Base-by-base conservation (phyloP, 176 grass and related monocot species). In the Phoenix roebelenii region DNA sequence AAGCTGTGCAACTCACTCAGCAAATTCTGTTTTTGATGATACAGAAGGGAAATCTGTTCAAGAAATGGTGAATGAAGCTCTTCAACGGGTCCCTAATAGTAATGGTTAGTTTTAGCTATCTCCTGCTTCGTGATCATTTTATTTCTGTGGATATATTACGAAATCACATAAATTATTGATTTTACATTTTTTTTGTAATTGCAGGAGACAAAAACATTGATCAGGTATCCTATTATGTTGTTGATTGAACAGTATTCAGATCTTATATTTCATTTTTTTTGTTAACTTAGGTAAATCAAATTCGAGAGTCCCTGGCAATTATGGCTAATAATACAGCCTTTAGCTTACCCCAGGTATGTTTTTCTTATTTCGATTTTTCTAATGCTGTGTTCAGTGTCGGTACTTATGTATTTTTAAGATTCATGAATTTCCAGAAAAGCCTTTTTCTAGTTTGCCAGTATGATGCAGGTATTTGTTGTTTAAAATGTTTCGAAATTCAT, bases 31-130 rank as follows among this genome's bases (percentile, higher is more conserved):
- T 29, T 69, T 79, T 62, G 52, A 60, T 80, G 24, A 20, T 48
- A 20, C 78, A 96, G 92, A 96, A 82, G 92, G 92, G 39, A 96
- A 96, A 82, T 96, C 83, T 74, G 92, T 90, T 61, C 87, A 96
- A 61, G 58, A 90, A 78, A 96, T 90, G 92, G 83, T 96, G 54
- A 66, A 96, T 57, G 86, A 96, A 88, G 87, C 92, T 62, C 83
- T 96, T 15, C 78, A 69, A 69, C 75, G 25, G 55, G 81, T 96
- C 23, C 92, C 92, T 30, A 96, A 96, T 57, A 70, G 15, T 10
- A 85, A 68, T 16, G 92, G 92, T 96, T 78, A 72, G 92, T 67
- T 81, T 63, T 67, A 16, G 6, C 59, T 60, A 14, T 29, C 54
- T 12, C 25, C 29, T 5, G 16, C 67, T 55, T 76, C 18, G 0